Base-by-base conservation (phyloP, 139 green algal species). In the Auxenochlorella protothecoides region DNA sequence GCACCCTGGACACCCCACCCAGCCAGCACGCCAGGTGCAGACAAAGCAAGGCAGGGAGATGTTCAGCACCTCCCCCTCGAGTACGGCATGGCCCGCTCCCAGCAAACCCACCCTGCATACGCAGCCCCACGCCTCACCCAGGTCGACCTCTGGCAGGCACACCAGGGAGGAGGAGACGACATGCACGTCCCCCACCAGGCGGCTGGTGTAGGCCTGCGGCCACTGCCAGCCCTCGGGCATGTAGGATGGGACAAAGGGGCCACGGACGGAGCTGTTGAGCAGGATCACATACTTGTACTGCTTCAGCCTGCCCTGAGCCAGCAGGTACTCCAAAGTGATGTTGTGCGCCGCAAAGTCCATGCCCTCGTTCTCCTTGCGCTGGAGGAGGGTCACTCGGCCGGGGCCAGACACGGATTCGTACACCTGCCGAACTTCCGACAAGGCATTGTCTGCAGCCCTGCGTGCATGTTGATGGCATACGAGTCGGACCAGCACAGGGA, bases 321-420 rank as follows among this genome's bases (percentile, higher is more conserved):
- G 55, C 51, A 81, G 63, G 61, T 80, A 91, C 60, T 81, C 74
- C 5, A 92, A 68, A 5, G 80, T 89, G 27, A 79, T 74, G 70
- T 93, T 93, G 73, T 93, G 88, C 12, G 84, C 77, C 6, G 79
- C 88, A 53, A 93, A 77, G 75, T 93, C 88, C 88, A 93, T 93
- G 66, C 88, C 88, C 65, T 85, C 83, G 55, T 93, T 93, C 73
- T 87, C 74, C 2, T 15, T 81, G 10, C 85, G 81, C 64, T 82
- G 69, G 5, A 90, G 69, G 67, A 90, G 56, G 2, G 74, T 76
- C 44, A 88, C 55, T 6, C 72, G 66, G 7, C 68, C 65, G 5
- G 61, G 55, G 3, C n/a, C 62, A 61, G 59, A 75, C 63, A 59
- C 71, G 0, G 27, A 44, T 44, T 44, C 27, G 27, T 44, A 44